Base-by-base conservation (phyloP, 2,329 filamentous ascomycete species). In the Ophiostoma ips region DNA sequence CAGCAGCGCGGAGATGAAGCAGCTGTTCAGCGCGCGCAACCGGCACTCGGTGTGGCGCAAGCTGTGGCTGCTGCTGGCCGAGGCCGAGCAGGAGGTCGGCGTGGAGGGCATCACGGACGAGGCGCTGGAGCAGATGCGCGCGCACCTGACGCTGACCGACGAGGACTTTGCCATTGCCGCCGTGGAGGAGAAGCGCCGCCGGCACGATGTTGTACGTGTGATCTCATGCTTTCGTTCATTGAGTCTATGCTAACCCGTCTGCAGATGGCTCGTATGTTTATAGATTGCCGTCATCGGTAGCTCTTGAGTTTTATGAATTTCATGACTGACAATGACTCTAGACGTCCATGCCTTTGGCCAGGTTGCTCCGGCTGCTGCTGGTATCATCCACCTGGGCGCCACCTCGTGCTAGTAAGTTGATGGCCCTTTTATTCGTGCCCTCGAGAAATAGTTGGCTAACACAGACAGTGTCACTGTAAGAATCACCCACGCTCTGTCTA, bases 11-110 rank as follows among this genome's bases (percentile, higher is more conserved):
- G 83, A 84, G 67, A 89, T 92, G 84, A 76, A 81, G 59, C 73
- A 76, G 56, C 77, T 95, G 54, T 95, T 95, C 72, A 83, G 81
- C 58, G 78, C 82, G 52, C 78, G 87, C 40, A 82, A 79, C 49
- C 76, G 87, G 30, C 79, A 81, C 64, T 81, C 78, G 38, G 87
- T 80, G 50, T 94, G 87, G 87, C 79, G 88, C 56, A 75, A 85
- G 63, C 77, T 95, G 16, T 95, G 89, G 89, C 70, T 90, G 41
- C 81, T 75, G 67, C 82, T 95, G 11, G 88, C 88, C 21, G 83
- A 94, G 71, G 73, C 76, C 10, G 83, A 95, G 71, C 81, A 81
- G 64, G 83, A 89, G 64, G 75, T 94, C 2, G 87, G 87, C 3
- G 76, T 94, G 44, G 69, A 76, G 9, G 63, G 68, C 41, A 89